Evolutionary conservation across 2,329 filamentous ascomycete genomes (phyloP).

Genomic region (Neofusicoccum cordaticola): DNA sequence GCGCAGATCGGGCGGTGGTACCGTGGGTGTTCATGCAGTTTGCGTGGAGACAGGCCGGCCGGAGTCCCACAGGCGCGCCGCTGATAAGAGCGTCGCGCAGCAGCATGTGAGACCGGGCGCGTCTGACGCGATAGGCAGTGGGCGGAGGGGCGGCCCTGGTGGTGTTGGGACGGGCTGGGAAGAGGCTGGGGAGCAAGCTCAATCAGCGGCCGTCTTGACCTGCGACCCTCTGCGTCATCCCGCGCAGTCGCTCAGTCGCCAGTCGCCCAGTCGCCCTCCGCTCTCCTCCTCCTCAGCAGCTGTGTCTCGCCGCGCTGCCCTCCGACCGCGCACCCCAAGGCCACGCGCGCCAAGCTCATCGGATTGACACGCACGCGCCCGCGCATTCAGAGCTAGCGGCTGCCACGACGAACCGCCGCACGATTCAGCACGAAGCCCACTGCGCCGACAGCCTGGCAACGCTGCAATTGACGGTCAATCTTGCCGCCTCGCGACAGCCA

Average conservation of each 20-base stretch:
- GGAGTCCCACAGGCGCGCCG: background rate
- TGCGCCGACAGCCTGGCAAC: background rate
- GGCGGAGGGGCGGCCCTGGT: background rate
- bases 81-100: conserved; percentile 10
- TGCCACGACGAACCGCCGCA: background rate
- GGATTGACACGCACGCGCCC: conserved; percentile 10
- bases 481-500: conserved; percentile 2
- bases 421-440: background rate
- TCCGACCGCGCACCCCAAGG: background rate
- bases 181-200: background rate
- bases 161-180: conserved; percentile 4
- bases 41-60: background rate
- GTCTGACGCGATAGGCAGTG: conserved; percentile 2
- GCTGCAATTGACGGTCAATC: conserved; percentile 8
- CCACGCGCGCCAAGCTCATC: background rate
- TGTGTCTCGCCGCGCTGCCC: background rate
- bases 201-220: background rate
- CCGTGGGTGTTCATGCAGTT: background rate
- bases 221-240: background rate
- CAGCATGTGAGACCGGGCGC: background rate
- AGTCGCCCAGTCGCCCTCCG: background rate
- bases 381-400: background rate
- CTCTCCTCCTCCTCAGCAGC: background rate
- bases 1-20: background rate
- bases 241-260: background rate